These are phyloP conservation scores for Penicillium sp. DNA, from an alignment of 2,329 filamentous ascomycete species.

Conservation along the genomic window DNA sequence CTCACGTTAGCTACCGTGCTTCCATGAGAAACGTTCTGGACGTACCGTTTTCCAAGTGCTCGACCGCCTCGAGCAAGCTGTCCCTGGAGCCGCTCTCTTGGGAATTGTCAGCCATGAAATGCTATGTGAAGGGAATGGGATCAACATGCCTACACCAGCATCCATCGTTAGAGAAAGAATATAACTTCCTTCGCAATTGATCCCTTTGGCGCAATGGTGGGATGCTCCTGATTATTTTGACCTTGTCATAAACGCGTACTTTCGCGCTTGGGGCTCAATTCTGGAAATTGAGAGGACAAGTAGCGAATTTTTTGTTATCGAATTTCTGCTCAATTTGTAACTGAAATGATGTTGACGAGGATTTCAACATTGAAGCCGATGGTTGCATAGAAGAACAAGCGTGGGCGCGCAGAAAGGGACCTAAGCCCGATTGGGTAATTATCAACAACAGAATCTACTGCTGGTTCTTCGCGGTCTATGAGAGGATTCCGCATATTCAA, in stretches of 20 bases:
- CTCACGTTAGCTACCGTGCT: not conserved
- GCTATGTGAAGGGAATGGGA: too few species aligned
- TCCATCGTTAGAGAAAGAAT: conserved; percentile 3
- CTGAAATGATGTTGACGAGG: not conserved
- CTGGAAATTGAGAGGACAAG: not conserved
- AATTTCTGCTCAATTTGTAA: not conserved
- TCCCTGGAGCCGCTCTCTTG: conserved; percentile 16
- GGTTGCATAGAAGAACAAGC: conserved; percentile 13
- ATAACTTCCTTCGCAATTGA: not conserved
- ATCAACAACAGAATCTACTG: conserved; percentile 15
- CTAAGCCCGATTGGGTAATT: conserved; percentile 24
- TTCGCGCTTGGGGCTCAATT: not conserved
- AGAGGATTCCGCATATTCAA: too few species aligned
- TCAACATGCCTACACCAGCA: conserved; percentile 6
- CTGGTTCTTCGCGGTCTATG: too few species aligned
- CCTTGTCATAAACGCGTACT: not conserved
- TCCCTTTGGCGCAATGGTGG: not conserved
- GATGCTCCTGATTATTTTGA: not conserved
- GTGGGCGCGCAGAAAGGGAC: conserved; percentile 12
- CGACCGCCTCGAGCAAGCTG: conserved; percentile 35
- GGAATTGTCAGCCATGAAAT: conserved; percentile 1
- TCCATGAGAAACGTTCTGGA: not conserved
- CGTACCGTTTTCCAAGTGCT: conserved; percentile 41
- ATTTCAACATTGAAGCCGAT: not conserved
- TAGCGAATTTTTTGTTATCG: not conserved